phyloP scores from a whole-genome alignment of 2,329 filamentous ascomycete species.

The Sphaceloma murrayae region DNA sequence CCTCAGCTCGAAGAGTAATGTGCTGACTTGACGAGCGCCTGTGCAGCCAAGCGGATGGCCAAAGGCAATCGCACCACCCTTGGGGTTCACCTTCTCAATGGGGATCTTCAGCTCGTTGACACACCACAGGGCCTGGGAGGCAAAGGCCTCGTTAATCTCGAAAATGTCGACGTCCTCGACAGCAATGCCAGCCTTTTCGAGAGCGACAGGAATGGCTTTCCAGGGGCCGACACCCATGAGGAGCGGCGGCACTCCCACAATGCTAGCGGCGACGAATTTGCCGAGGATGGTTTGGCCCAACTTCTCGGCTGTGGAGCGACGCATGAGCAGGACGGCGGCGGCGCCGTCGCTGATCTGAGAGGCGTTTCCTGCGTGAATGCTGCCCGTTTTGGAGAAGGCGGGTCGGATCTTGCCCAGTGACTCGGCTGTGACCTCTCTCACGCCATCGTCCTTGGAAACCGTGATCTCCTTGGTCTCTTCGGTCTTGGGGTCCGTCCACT shows the following conservation, averaged over 20 bases:
- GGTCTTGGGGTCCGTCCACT: slow-evolving; percentile 83
- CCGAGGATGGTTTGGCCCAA: slow-evolving; percentile 83
- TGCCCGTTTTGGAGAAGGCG: slow-evolving; percentile 83
- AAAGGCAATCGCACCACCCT: slow-evolving; percentile 93
- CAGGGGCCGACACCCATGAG: slow-evolving; percentile 95
- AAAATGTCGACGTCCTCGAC: slow-evolving; percentile 92
- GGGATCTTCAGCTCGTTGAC: slow-evolving; percentile 78
- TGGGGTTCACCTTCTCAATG: slow-evolving; percentile 85
- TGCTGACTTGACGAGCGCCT: slow-evolving; percentile 86
- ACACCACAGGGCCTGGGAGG: slow-evolving; percentile 89
- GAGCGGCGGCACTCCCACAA: slow-evolving; percentile 82
- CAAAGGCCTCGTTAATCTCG: slow-evolving; percentile 99
- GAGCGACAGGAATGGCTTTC: slow-evolving; percentile 87
- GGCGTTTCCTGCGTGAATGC: slow-evolving; percentile 93
- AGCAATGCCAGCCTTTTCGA: slow-evolving; percentile 74
- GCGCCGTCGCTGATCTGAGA: slow-evolving; percentile 93
- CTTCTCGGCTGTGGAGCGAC: slow-evolving; percentile 76
- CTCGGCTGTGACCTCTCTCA: slow-evolving; percentile 76
- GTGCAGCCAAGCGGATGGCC: slow-evolving; percentile 90
- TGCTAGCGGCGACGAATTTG: slow-evolving; percentile 77
- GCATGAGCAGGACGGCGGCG: slow-evolving; percentile 91
- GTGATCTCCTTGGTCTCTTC: slow-evolving; percentile 75
- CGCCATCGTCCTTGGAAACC: slow-evolving; percentile 77
- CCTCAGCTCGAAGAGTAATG: slow-evolving; percentile 80
- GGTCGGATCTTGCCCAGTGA: slow-evolving; percentile 82